phyloP scores from a whole-genome alignment of 768 basidiomycete species.

The Hygrophorus russula region DNA sequence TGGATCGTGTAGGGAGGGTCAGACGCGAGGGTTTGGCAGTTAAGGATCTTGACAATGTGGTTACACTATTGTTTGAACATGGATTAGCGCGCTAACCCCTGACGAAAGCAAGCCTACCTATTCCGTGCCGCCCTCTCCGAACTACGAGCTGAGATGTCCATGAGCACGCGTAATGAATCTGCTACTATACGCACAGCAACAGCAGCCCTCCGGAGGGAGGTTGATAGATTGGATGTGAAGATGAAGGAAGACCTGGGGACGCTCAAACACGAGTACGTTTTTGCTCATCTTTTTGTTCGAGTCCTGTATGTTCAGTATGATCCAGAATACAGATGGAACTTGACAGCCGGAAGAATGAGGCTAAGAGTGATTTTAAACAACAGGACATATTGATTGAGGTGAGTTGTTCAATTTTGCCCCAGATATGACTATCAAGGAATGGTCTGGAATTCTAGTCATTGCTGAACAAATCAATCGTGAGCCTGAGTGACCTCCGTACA shows the following conservation, averaged over 20 bases:
- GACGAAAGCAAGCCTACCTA: conserved; percentile 79
- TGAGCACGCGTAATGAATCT: conserved; percentile 75
- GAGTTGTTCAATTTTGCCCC: conserved; percentile 9
- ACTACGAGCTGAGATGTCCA: conserved; percentile 73
- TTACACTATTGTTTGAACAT: neutral
- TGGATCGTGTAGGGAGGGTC: conserved; percentile 65
- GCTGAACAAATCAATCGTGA: conserved; percentile 63
- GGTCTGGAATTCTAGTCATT: conserved; percentile 39
- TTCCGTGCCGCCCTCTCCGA: conserved; percentile 92
- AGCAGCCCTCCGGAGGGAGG: conserved; percentile 72
- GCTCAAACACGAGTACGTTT: conserved; percentile 83
- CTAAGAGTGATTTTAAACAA: conserved; percentile 70
- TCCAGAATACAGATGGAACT: conserved; percentile 91
- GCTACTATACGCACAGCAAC: conserved; percentile 71
- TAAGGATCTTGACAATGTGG: conserved; percentile 77
- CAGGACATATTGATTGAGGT: conserved; percentile 84
- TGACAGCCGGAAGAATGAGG: conserved; percentile 87
- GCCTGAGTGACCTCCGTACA: conserved; percentile 67
- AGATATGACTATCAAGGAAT: neutral
- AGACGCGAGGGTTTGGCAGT: conserved; percentile 57
- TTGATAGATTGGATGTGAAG: conserved; percentile 75
- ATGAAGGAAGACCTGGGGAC: conserved; percentile 89
- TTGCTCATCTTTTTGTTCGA: neutral
- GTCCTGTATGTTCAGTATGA: conserved; percentile 2
- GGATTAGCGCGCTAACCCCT: neutral